Percentiles rank a stretch among this genome's conserved stretches.
Conservation (phyloP, 176 grass and related monocot species). For the sorghum (Sorghum bicolor) region DNA sequence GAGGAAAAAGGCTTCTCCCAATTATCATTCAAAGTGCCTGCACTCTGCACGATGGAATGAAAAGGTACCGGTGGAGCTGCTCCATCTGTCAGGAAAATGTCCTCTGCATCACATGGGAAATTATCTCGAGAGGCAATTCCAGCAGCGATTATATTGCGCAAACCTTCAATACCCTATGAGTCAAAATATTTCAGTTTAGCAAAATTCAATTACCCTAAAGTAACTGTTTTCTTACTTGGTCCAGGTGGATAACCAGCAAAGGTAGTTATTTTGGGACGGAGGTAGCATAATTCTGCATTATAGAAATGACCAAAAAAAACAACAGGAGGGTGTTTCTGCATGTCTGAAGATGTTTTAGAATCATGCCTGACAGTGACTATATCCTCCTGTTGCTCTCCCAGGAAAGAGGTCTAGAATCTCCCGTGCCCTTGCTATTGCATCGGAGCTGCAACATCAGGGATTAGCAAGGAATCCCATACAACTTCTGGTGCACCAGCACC, state of each 20-base stretch:
- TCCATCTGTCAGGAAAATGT: conserved; percentile 86
- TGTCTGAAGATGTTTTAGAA: neutral
- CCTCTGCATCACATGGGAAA: conserved; percentile 50
- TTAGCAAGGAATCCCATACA: neutral
- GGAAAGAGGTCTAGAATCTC: conserved; percentile 62
- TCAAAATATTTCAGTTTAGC: neutral
- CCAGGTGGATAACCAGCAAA: no score
- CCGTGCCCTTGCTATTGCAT: conserved; percentile 52
- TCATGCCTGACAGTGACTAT: conserved; percentile 67
- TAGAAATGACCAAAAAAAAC: neutral
- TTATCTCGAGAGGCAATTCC: conserved; percentile 63
- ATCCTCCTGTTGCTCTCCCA: conserved; percentile 61
- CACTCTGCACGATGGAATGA: conserved; percentile 2
- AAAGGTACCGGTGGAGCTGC: conserved; percentile 49
- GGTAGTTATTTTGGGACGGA: no score
- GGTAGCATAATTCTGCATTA: no score
- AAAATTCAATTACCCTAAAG: neutral
- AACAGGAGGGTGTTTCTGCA: neutral
- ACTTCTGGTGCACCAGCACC: neutral
- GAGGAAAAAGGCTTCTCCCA: neutral
- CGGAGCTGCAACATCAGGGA: conserved; percentile 31
- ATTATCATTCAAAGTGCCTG: neutral
- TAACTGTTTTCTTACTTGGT: neutral
- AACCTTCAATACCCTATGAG: conserved; percentile 60
- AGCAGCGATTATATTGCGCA: conserved; percentile 49